Base-by-base conservation (phyloP, 140 eudicot species). In the Bidens hawaiensis region DNA sequence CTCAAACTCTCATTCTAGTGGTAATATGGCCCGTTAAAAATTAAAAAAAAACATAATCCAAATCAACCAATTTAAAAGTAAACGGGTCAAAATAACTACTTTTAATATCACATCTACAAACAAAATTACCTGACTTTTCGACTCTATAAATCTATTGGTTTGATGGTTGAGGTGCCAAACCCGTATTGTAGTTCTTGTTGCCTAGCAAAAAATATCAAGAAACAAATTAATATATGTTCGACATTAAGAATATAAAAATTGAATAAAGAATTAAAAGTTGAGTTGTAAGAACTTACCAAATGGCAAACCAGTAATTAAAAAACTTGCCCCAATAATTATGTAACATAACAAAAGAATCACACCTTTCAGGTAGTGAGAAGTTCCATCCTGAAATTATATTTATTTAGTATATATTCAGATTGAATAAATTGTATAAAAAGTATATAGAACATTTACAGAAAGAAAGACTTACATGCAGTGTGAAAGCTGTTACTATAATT, bases 351-450 rank as follows among this genome's bases (percentile, higher is more conserved):
- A 66, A 59, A 84, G 91, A 68, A 81, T 80, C 24, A 72, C 60
- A 6, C 91, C 91, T 68, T 84, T 84, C 69, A 84, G 76, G 64
- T 81, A 84, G 78, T 84, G 87, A 57, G 91, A 84, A 63, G 91
- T 81, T 10, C 91, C 91, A 65, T 84, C 91, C 91, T 81, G 78
- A 54, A 65, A 48, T 34, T 53, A 22, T 49, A 30, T 59, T 14
- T 22, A 23, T 18, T 3, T 14, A 68, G 31, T 21, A 48, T 26
- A 33, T 17, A 40, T 54, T 18, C 22, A 40, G 43, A 12, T 9
- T 67, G 6, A 11, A 41, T 15, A 21, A 14, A 34, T 34, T 34
- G n/a, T n/a, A n/a, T n/a, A n/a, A n/a, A 71, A 41, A 25, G 6
- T 28, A 46, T 13, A 27, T 27, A 27, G 19, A 54, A 25, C 28